Evolutionary conservation across 1,284 basidiomycete genomes (phyloP), one percentile per base, ranked within the genome.

Genomic region (Lentinula novae-zelandiae): DNA sequence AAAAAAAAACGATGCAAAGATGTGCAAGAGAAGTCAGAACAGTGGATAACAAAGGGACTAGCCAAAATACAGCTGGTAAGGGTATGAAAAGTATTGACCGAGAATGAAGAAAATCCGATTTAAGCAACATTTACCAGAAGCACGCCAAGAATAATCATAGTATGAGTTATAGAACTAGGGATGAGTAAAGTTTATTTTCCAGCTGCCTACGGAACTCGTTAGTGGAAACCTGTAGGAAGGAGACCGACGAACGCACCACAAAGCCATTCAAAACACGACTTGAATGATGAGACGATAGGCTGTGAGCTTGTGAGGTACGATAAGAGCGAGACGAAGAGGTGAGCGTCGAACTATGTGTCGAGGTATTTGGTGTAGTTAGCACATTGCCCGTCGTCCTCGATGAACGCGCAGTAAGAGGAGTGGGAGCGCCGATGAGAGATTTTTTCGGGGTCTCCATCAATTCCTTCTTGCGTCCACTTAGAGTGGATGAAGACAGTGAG

Each of bases 381-480:
- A 81, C 79, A 22, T 75, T 76, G 59, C 82, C 70, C 22, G 79
- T 77, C 31, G 82, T 83, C 63, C 90, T 82, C 7, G 84, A 76
- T 15, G 82, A 80, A 53, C 90, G 86, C 62, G 90, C 89, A 44
- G 90, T 89, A 62, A 93, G 77, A 3, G 91, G 91, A 1, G 91
- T 92, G 4, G 91, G 91, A 10, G 90, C 92, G 70, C 90, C 87
- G 67, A 93, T 93, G 68, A 90, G 81, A 8, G 89, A 89, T 75
- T 93, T 93, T 78, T 92, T 93, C 31, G 91, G 91, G 5, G 91
- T 92, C 69, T 92, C 90, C 9, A 76, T 75, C 20, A 85, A 70
- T 64, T 80, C 76, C 62, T 84, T 85, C 59, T 86, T 79, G 66
- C 77, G 78, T 34, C 82, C 73, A 54, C 76, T 74, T 48, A 84